Percentiles rank a stretch among this genome's conserved stretches.
These are phyloP conservation scores for Calamus simplicifolius DNA, from an alignment of 176 grass and related monocot genomes.

Conservation along the genomic window DNA sequence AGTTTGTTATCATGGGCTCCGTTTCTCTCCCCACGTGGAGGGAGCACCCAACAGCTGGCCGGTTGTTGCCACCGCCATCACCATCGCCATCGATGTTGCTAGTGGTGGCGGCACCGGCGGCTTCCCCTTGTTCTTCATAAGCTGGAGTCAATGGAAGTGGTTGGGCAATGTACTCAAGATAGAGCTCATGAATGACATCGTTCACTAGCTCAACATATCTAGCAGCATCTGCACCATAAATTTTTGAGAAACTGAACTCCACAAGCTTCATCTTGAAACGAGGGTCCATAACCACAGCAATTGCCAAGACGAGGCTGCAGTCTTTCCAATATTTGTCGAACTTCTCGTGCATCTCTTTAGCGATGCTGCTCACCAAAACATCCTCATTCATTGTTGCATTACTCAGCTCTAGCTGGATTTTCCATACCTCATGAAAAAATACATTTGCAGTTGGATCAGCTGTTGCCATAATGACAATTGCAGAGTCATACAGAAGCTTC, in stretches of 20 bases:
- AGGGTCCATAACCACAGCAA: conserved; percentile 87
- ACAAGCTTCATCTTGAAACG: conserved; percentile 95
- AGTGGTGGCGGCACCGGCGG: background rate
- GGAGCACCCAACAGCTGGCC: too few relatives aligned
- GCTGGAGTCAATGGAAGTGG: conserved; percentile 37
- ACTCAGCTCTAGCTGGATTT: conserved; percentile 64
- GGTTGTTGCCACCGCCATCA: conserved; percentile 18
- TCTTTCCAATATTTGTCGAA: conserved; percentile 96
- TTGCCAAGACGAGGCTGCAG: conserved; percentile 70
- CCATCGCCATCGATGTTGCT: conserved; percentile 10
- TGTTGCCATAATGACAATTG: conserved; percentile 48
- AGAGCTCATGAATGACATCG: conserved; percentile 62
- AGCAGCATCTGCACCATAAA: conserved; percentile 52
- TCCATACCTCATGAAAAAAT: conserved; percentile 89
- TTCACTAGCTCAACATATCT: conserved; percentile 66
- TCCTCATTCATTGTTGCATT: conserved; percentile 47
- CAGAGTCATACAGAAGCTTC: conserved; percentile 69
- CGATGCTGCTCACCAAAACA: conserved; percentile 42
- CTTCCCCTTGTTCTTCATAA: conserved; percentile 33
- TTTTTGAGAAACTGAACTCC: conserved; percentile 89
- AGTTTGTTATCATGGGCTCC: too few relatives aligned
- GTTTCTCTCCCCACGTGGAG: too few relatives aligned
- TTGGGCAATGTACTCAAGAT: conserved; percentile 60
- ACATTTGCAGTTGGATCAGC: conserved; percentile 68
- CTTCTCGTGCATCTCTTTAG: conserved; percentile 76